Conservation (phyloP, 257 asterid genomes). For the Capsicum pubescens region DNA sequence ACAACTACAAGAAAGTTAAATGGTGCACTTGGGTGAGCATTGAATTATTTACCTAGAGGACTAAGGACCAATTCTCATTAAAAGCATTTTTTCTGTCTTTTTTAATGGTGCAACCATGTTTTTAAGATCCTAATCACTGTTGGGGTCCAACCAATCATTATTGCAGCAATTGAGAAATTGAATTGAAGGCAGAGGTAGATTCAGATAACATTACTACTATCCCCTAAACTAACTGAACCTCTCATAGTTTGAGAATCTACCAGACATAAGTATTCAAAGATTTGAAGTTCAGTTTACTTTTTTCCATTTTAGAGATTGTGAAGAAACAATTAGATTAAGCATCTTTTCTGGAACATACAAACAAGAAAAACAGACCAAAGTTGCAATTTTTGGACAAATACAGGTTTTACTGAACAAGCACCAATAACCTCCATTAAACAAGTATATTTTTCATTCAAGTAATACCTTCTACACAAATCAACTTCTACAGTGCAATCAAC, state of each 20-base stretch:
- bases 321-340: constrained; percentile 11
- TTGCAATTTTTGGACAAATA: background rate
- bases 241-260: constrained; percentile 16
- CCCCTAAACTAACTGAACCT: background rate
- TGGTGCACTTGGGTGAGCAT: too few species aligned
- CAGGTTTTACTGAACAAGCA: background rate
- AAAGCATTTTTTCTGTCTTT: too few species aligned
- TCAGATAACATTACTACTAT: constrained; percentile 1
- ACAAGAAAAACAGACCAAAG: background rate
- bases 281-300: background rate
- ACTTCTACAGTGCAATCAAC: constrained; percentile 90
- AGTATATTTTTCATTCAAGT: constrained; percentile 28
- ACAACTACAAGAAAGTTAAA: too few species aligned
- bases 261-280: background rate
- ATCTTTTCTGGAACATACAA: background rate
- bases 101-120: too few species aligned
- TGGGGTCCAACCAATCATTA: background rate
- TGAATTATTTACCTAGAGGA: too few species aligned
- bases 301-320: background rate
- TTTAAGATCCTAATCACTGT: too few species aligned
- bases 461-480: constrained; percentile 83
- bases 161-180: constrained; percentile 18
- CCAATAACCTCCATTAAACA: constrained; percentile 14
- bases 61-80: too few species aligned
- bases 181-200: background rate